These are phyloP conservation scores for Hygrocybe punicea DNA, from an alignment of 768 basidiomycete species.

Conservation along the genomic window DNA sequence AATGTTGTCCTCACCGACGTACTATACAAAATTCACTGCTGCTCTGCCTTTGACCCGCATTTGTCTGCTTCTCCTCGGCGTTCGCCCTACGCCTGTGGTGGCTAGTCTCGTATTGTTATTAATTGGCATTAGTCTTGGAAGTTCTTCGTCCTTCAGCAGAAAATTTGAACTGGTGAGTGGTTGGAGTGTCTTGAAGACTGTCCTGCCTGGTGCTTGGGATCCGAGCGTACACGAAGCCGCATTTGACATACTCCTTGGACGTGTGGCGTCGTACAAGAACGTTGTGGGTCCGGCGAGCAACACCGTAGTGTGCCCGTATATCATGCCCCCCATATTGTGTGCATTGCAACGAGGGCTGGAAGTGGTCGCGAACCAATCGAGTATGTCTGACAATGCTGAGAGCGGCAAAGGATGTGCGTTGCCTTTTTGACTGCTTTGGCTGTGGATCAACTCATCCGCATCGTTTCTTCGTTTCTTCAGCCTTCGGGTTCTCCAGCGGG, in stretches of 20 bases:
- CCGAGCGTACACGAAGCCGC: slow-evolving; percentile 59
- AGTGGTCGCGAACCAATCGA: slow-evolving; percentile 38
- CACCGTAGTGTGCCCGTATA: slow-evolving; percentile 57
- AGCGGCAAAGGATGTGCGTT: slow-evolving; percentile 27
- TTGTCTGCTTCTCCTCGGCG: slow-evolving; percentile 73
- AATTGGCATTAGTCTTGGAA: slow-evolving; percentile 51
- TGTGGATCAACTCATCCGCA: slow-evolving; percentile 4
- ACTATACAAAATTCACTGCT: slow-evolving; percentile 67
- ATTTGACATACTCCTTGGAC: slow-evolving; percentile 66
- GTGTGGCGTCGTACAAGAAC: slow-evolving; percentile 23
- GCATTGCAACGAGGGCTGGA: slow-evolving; percentile 60
- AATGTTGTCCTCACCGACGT: slow-evolving; percentile 52
- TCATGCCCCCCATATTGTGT: slow-evolving; percentile 68
- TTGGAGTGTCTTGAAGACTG: slow-evolving; percentile 69
- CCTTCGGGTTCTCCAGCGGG: slow-evolving; percentile 26
- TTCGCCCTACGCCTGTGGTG: slow-evolving; percentile 60
- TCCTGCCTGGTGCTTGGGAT: slow-evolving; percentile 71
- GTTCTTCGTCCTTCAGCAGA: slow-evolving; percentile 61
- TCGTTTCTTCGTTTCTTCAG: slow-evolving; percentile 5
- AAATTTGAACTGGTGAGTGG: slow-evolving; percentile 86
- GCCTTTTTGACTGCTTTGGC: slow-evolving; percentile 8
- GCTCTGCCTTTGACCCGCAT: slow-evolving; percentile 78
- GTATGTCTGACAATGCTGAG: slow-evolving; percentile 24
- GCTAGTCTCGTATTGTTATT: slow-evolving; percentile 59
- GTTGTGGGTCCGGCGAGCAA: slow-evolving; percentile 20